These are phyloP conservation scores for Capronia americana DNA, from an alignment of 2,329 filamentous ascomycete genomes.

Conservation along the genomic window DNA sequence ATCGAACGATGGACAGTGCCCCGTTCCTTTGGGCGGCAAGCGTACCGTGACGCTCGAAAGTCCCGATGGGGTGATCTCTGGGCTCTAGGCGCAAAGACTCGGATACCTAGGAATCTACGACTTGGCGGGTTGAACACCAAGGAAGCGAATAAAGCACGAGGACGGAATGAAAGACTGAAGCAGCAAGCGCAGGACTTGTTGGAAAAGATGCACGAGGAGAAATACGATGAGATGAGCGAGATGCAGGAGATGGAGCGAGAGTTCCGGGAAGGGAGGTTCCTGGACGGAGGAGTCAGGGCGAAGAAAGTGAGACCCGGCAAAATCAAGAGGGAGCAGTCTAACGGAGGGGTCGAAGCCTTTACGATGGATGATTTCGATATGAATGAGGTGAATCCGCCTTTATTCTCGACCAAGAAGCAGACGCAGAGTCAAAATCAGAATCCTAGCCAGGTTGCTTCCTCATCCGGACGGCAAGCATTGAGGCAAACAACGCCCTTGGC, in stretches of 20 bases:
- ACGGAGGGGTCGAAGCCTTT: conserved; percentile 27
- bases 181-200: conserved; percentile 29
- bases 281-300: conserved; percentile 44
- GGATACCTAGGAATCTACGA: conserved; percentile 66
- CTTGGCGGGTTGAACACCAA: conserved; percentile 31
- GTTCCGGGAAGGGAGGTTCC: conserved; percentile 19
- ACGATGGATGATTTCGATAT: conserved; percentile 29
- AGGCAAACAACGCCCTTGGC: not conserved
- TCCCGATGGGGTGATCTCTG: conserved; percentile 90
- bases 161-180: conserved; percentile 24
- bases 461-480: not conserved
- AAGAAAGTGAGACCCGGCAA: conserved; percentile 60
- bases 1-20: conserved; percentile 96
- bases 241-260: conserved; percentile 22
- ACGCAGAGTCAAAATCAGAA: not conserved
- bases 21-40: conserved; percentile 76
- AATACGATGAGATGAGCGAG: conserved; percentile 24
- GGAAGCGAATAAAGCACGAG: conserved; percentile 27
- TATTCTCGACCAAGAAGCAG: not conserved
- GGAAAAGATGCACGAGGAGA: conserved; percentile 31
- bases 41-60: conserved; percentile 93
- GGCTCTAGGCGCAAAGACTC: conserved; percentile 91
- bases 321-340: conserved; percentile 53
- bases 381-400: conserved; percentile 23
- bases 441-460: not conserved